Conservation (phyloP, 225 moss, liverwort and hornwort species). For the Physcomitrellopsis africana region DNA sequence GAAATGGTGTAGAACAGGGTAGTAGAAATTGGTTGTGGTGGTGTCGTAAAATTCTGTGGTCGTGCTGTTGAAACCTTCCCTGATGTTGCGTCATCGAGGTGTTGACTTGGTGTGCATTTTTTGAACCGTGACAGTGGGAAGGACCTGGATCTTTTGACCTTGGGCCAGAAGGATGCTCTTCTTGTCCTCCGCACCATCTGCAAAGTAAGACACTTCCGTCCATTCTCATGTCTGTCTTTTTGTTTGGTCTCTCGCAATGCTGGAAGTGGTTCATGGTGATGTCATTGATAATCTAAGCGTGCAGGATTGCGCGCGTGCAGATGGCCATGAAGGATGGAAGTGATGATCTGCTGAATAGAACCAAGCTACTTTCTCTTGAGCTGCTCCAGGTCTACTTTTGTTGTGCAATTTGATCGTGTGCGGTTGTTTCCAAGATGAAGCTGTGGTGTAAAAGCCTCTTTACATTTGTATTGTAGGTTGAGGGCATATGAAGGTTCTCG, state of each 20-base stretch:
- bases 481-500: background rate
- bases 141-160: conserved; percentile 69
- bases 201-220: conserved; percentile 51
- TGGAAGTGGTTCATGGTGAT: background rate
- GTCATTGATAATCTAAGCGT: background rate
- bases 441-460: conserved; percentile 13
- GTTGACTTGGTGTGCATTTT: conserved; percentile 25
- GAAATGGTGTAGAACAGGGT: background rate
- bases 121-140: conserved; percentile 55
- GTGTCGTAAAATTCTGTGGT: background rate
- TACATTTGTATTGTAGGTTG: background rate
- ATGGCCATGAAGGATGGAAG: conserved; percentile 90
- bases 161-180: conserved; percentile 77
- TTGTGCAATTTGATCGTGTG: background rate
- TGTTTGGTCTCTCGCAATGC: background rate
- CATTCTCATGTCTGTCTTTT: background rate
- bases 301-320: conserved; percentile 36
- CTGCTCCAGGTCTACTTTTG: conserved; percentile 65
- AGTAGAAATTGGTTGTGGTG: background rate
- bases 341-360: conserved; percentile 75
- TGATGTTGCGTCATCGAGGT: background rate
- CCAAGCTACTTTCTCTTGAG: conserved; percentile 83
- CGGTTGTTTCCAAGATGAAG: background rate
- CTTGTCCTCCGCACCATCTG: conserved; percentile 84
- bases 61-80: background rate